These are phyloP conservation scores for Irpex sp. DNA, from an alignment of 1,284 basidiomycete genomes.

Conservation along the genomic window DNA sequence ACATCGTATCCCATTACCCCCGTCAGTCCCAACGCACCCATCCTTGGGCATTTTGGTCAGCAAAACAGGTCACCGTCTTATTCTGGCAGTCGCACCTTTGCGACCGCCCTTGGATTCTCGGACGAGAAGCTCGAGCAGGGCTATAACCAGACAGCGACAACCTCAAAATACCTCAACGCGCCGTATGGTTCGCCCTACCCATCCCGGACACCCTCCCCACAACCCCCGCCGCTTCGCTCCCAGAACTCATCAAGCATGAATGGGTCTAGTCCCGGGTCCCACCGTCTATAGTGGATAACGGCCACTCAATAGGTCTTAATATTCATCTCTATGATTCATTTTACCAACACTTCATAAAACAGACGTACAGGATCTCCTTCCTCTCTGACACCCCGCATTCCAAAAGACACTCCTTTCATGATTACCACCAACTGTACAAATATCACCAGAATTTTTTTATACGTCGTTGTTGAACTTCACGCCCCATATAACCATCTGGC, in stretches of 20 bases:
- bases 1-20: conserved; percentile 48
- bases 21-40: conserved; percentile 49
- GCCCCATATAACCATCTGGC: neutral
- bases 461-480: neutral
- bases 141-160: conserved; percentile 49
- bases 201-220: conserved; percentile 55
- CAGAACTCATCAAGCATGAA: conserved; percentile 13
- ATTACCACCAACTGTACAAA: neutral
- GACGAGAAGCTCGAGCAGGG: conserved; percentile 32
- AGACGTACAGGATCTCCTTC: too few relatives aligned
- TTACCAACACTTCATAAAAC: too few relatives aligned
- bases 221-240: conserved; percentile 23
- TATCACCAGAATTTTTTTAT: neutral
- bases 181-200: conserved; percentile 67
- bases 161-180: conserved; percentile 53
- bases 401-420: neutral
- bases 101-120: conserved; percentile 41
- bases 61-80: conserved; percentile 45
- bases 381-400: too few relatives aligned
- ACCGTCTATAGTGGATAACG: conserved; percentile 17
- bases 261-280: conserved; percentile 5
- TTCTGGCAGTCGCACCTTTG: conserved; percentile 43
- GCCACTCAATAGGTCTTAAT: neutral
- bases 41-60: conserved; percentile 52
- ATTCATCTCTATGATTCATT: too few relatives aligned